Percentiles rank a stretch among this genome's conserved stretches.
Evolutionary conservation across 768 basidiomycete genomes (phyloP).

Genomic region (Tricholoma furcatifolium): DNA sequence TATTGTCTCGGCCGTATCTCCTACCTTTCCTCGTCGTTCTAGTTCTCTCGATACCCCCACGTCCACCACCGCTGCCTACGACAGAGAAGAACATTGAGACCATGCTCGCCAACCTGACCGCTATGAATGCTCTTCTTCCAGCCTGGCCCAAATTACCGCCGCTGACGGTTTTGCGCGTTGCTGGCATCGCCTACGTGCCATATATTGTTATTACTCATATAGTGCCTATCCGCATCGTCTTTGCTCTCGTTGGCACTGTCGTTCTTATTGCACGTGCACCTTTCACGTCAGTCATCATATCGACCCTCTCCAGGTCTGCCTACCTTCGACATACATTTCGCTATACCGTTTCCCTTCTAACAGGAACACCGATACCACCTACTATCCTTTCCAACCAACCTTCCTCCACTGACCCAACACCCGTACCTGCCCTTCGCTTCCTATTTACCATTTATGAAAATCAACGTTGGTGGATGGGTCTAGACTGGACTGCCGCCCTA

Average conservation of each 20-base stretch:
- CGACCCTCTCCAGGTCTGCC: slow-evolving; percentile 60
- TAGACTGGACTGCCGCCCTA: slow-evolving; percentile 94
- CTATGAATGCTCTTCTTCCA: slow-evolving; percentile 61
- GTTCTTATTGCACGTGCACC: slow-evolving; percentile 69
- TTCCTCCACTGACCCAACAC: slow-evolving; percentile 25
- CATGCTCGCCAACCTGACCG: slow-evolving; percentile 62
- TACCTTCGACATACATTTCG: slow-evolving; percentile 67
- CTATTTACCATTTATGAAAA: slow-evolving; percentile 92
- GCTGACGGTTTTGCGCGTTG: slow-evolving; percentile 49
- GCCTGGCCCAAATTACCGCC: slow-evolving; percentile 30
- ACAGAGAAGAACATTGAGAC: slow-evolving; percentile 56
- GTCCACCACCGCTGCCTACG: slow-evolving; percentile 28
- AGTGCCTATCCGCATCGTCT: slow-evolving; percentile 58
- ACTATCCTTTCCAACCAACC: slow-evolving; percentile 34
- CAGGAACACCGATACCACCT: slow-evolving; percentile 53
- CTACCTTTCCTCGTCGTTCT: slow-evolving; percentile 12
- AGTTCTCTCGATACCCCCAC: slow-evolving; percentile 12
- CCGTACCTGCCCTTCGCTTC: slow-evolving; percentile 62
- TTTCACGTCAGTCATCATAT: slow-evolving; percentile 57
- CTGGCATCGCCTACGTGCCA: slow-evolving; percentile 56
- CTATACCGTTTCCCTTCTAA: slow-evolving; percentile 46
- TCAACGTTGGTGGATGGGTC: slow-evolving; percentile 96
- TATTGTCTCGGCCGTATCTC: slow-evolving; percentile 46
- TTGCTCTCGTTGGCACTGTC: slow-evolving; percentile 40
- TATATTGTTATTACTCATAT: slow-evolving; percentile 66